Percentiles rank a stretch among this genome's conserved stretches.
Conservation (phyloP, 306 rosid genomes). For the Canavalia ensiformis region DNA sequence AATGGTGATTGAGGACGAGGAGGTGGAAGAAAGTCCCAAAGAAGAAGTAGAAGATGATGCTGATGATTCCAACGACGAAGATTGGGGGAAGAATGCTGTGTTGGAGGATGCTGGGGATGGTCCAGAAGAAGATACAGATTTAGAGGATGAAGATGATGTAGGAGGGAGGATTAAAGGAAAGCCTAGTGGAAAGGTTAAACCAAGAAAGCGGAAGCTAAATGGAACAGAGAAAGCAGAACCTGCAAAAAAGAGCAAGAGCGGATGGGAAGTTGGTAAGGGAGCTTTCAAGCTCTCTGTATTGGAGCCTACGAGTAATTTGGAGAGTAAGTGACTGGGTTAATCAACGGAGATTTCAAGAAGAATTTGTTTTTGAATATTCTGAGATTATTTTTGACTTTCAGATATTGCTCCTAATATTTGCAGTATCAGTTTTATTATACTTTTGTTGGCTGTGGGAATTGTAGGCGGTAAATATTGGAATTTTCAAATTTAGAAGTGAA, state of each 20-base stretch:
- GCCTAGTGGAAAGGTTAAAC: slow-evolving; percentile 45
- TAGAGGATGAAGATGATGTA: slow-evolving; percentile 55
- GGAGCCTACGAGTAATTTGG: slow-evolving; percentile 56
- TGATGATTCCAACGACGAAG: slow-evolving; percentile 81
- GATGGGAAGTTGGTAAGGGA: slow-evolving; percentile 46
- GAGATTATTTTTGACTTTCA: background rate
- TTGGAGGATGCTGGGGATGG: slow-evolving; percentile 53
- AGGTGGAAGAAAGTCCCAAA: slow-evolving; percentile 39
- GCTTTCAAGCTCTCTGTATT: slow-evolving; percentile 47
- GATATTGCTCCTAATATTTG: background rate
- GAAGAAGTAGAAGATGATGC: slow-evolving; percentile 42
- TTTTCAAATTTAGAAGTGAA: slow-evolving; percentile 6
- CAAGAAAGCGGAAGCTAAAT: slow-evolving; percentile 62
- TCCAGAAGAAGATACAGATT: slow-evolving; percentile 56
- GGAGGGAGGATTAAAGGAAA: slow-evolving; percentile 53
- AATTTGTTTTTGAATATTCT: background rate
- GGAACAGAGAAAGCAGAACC: slow-evolving; percentile 55
- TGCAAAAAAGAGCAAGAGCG: slow-evolving; percentile 67
- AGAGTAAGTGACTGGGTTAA: slow-evolving; percentile 57
- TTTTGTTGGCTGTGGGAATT: background rate
- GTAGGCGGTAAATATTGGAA: background rate
- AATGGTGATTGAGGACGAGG: slow-evolving; percentile 51
- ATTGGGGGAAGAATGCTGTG: slow-evolving; percentile 74
- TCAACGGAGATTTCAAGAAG: background rate
- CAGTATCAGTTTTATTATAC: background rate